Evolutionary conservation across 306 rosid genomes (phyloP).

Genomic region (Vigna trinervia): DNA sequence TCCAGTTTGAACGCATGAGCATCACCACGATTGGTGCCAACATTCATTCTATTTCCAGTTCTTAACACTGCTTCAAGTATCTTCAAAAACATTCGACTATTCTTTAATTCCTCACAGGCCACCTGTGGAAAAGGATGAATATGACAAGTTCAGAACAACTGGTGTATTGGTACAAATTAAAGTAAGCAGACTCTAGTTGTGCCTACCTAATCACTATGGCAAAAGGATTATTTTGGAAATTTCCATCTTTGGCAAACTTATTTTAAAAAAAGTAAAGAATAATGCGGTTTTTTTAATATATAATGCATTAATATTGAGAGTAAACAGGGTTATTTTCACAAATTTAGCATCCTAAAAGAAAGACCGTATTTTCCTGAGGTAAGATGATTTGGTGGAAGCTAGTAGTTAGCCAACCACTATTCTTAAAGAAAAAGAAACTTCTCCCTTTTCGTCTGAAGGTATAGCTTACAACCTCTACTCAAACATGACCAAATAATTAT

Average conservation of each 20-base stretch:
- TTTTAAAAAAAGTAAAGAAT: neutral
- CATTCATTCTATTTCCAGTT: slow-evolving; percentile 94
- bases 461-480: neutral
- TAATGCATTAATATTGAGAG: neutral
- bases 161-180: neutral
- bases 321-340: neutral
- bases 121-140: slow-evolving; percentile 54
- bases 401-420: neutral
- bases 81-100: slow-evolving; percentile 81
- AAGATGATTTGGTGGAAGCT: slow-evolving; percentile 6
- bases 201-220: neutral
- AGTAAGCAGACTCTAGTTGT: neutral
- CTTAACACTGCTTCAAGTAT: slow-evolving; percentile 91
- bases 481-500: neutral
- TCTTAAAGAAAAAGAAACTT: neutral
- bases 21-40: slow-evolving; percentile 92
- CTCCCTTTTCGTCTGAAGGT: neutral
- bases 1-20: slow-evolving; percentile 95
- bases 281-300: neutral
- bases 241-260: neutral
- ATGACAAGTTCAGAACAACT: slow-evolving; percentile 25
- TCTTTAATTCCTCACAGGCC: slow-evolving; percentile 79
- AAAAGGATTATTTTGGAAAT: neutral
- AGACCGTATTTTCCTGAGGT: neutral
- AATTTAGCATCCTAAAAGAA: neutral